phyloP scores from a whole-genome alignment of 139 green algal species.

The Volvox reticuliferus region DNA sequence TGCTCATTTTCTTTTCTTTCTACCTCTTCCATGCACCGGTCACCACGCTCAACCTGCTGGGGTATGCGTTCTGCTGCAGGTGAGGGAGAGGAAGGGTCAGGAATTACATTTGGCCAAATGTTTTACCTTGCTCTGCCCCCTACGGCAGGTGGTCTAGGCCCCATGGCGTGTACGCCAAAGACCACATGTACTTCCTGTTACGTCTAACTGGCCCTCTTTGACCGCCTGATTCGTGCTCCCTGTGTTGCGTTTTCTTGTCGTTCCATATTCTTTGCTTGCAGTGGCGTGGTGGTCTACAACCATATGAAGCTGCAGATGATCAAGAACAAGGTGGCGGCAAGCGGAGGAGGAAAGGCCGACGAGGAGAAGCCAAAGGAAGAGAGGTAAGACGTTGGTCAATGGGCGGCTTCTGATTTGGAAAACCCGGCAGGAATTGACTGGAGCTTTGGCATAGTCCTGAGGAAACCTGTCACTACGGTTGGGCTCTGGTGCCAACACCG shows the following conservation, averaged over 20 bases:
- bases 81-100: background rate
- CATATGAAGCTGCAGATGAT: conserved; percentile 84
- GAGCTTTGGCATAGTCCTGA: too few species aligned
- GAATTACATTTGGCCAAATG: background rate
- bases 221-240: too few species aligned
- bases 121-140: background rate
- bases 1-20: conserved; percentile 95
- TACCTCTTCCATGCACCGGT: conserved; percentile 90
- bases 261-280: background rate
- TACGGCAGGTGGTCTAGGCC: too few species aligned
- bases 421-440: too few species aligned
- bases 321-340: conserved; percentile 57
- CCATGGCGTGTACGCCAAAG: too few species aligned
- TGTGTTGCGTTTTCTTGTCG: too few species aligned
- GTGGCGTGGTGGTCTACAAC: conserved; percentile 78
- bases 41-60: conserved; percentile 89
- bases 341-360: conserved; percentile 39
- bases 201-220: too few species aligned
- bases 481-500: too few species aligned
- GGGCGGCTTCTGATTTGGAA: too few species aligned
- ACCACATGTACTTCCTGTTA: too few species aligned
- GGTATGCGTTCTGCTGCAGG: conserved; percentile 79
- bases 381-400: background rate
- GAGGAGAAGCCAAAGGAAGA: conserved; percentile 54
- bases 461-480: too few species aligned